phyloP scores from a whole-genome alignment of 2,329 filamentous ascomycete genomes.

The Penicillium janthinellum region DNA sequence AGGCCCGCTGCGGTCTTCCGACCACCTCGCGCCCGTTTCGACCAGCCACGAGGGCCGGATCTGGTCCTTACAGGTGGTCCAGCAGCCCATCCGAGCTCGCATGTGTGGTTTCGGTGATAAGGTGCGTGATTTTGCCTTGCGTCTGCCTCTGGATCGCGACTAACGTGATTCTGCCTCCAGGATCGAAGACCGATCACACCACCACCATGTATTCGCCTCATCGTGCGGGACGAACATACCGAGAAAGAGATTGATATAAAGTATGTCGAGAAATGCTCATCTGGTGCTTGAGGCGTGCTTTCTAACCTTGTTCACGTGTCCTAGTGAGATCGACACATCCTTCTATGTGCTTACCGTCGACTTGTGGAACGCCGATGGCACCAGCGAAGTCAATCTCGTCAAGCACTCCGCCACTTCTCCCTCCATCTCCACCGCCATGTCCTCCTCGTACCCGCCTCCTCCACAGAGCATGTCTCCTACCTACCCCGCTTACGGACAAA shows the following conservation, averaged over 20 bases:
- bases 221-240: constrained; percentile 73
- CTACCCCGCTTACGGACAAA: constrained; percentile 41
- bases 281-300: constrained; percentile 10
- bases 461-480: constrained; percentile 42
- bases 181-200: constrained; percentile 95
- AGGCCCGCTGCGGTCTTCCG: constrained; percentile 34
- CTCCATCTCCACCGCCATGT: constrained; percentile 78
- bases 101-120: constrained; percentile 99
- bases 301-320: not conserved
- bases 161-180: constrained; percentile 49
- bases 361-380: constrained; percentile 64
- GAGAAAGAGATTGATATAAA: constrained; percentile 82
- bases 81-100: constrained; percentile 88
- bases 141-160: not conserved
- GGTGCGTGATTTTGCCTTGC: constrained; percentile 52
- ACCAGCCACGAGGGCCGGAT: constrained; percentile 47
- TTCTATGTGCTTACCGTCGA: constrained; percentile 71
- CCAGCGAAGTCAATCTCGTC: constrained; percentile 68
- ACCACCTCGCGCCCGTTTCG: constrained; percentile 43
- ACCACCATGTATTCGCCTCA: constrained; percentile 83
- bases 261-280: constrained; percentile 52
- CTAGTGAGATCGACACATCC: constrained; percentile 69
- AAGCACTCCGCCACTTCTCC: constrained; percentile 67
- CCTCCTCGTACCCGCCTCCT: constrained; percentile 69
- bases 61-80: constrained; percentile 73